Evolutionary conservation across 2,329 filamentous ascomycete genomes (phyloP), one percentile per base, ranked within the genome.

Genomic region (Diplodia corticola): DNA sequence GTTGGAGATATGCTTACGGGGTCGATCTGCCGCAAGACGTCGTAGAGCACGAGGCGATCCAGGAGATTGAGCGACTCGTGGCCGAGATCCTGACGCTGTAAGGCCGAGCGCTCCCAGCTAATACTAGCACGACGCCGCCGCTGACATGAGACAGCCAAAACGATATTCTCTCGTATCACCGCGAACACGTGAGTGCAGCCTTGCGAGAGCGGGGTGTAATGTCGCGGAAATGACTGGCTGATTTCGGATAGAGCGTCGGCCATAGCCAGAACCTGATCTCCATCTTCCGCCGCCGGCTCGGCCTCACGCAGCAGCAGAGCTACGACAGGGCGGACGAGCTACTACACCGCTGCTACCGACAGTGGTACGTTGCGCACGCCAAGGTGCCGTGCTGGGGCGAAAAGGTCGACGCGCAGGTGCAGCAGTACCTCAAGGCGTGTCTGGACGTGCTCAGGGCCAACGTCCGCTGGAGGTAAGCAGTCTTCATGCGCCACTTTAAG

Each of bases 211-310:
- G 57, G 24, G 28, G n/a, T 22, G 26, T 35, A 46, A 59, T 59
- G 20, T 61, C 35, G 28, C 57, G 57, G 57, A 61, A 65, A 60
- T 55, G 48, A 65, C 64, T 65, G 64, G 59, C 54, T 59, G 50
- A 65, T 65, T 61, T 61, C 57, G 57, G 63, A 22, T 54, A 66
- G 55, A 66, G 64, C 57, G 57, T 66, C 37, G 64, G 64, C 22
- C 64, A 66, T 37, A 44, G 57, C n/a, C 55, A 66, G 64, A 66
- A 66, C 49, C 55, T 66, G 30, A 66, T 66, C 55, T 66, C 64
- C 24, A 66, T 66, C 55, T 63, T 66, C n/a, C 64, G 64, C 12
- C 64, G 64, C 35, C 55, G 64, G 37, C 49, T 66, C 24, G 64
- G 64, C 35, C 55, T 66, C 17, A 53, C 64, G 57, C 64, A 66